phyloP scores from a whole-genome alignment of 306 rosid species.

The Pachyrhizus erosus region DNA sequence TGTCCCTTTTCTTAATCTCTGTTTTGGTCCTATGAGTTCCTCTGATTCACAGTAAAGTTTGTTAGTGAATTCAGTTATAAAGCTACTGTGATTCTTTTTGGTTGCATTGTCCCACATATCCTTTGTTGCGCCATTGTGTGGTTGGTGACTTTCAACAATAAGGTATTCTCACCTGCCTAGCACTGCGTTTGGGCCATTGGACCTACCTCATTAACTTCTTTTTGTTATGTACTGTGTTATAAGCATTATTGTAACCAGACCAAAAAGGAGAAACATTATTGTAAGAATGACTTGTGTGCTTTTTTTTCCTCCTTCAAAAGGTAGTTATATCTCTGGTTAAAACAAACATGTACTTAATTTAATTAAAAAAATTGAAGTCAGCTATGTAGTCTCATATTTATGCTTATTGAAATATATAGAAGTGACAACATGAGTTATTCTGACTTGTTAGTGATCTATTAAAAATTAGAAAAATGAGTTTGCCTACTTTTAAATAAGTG shows the following conservation, averaged over 20 bases:
- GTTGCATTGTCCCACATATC: constrained; percentile 34
- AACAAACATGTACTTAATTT: background rate
- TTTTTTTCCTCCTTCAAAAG: background rate
- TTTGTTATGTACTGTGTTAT: background rate
- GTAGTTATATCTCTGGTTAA: background rate
- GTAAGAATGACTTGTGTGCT: background rate
- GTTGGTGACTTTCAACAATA: constrained; percentile 25
- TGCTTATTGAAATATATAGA: too few relatives aligned
- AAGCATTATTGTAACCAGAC: constrained; percentile 4
- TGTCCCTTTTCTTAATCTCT: background rate
- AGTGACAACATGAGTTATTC: too few relatives aligned
- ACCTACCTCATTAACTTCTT: constrained; percentile 25
- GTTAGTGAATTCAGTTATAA: constrained; percentile 20
- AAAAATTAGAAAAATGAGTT: too few relatives aligned
- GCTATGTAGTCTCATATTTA: too few relatives aligned
- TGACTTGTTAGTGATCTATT: too few relatives aligned
- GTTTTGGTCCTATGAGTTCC: background rate
- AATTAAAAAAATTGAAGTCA: too few relatives aligned
- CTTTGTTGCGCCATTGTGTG: background rate
- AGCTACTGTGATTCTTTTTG: constrained; percentile 1
- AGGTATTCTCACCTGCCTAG: constrained; percentile 16
- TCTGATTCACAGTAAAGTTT: background rate
- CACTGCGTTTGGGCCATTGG: background rate
- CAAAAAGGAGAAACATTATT: background rate
- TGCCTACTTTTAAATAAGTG: too few relatives aligned